Conservation (phyloP, 208 protist genomes). For the Wallacemonas sp. region DNA sequence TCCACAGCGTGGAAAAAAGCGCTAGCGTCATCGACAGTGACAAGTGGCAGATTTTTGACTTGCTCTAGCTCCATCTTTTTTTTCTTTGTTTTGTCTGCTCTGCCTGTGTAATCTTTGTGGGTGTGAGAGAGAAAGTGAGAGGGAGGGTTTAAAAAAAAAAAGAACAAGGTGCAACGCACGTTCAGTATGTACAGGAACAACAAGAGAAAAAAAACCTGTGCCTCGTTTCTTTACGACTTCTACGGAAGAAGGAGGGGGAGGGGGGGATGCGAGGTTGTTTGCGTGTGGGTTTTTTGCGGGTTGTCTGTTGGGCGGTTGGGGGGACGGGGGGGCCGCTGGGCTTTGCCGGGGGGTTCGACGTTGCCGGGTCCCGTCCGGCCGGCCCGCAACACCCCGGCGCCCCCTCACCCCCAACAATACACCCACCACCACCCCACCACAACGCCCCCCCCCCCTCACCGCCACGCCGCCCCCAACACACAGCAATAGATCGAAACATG, state of each 20-base stretch:
- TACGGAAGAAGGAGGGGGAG: not conserved
- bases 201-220: too few relatives aligned
- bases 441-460: not conserved
- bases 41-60: constrained; percentile 31
- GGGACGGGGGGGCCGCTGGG: too few relatives aligned
- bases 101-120: not conserved
- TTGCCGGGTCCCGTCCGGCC: too few relatives aligned
- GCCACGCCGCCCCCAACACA: not conserved
- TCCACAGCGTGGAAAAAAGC: constrained; percentile 46
- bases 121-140: not conserved
- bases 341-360: not conserved
- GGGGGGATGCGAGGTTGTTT: not conserved
- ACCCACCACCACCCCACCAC: not conserved
- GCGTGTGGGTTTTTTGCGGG: too few relatives aligned
- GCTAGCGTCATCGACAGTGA: constrained; percentile 54
- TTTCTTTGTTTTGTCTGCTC: constrained; percentile 8
- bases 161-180: not conserved
- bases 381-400: too few relatives aligned
- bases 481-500: constrained; percentile 1
- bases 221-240: too few relatives aligned
- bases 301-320: too few relatives aligned
- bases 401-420: not conserved
- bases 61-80: constrained; percentile 1
- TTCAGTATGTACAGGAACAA: too few relatives aligned
- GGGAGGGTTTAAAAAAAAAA: constrained; percentile 7